Base-by-base conservation (phyloP, 192 early-diverging fungal species). In the Irineochytrium annulatum region DNA sequence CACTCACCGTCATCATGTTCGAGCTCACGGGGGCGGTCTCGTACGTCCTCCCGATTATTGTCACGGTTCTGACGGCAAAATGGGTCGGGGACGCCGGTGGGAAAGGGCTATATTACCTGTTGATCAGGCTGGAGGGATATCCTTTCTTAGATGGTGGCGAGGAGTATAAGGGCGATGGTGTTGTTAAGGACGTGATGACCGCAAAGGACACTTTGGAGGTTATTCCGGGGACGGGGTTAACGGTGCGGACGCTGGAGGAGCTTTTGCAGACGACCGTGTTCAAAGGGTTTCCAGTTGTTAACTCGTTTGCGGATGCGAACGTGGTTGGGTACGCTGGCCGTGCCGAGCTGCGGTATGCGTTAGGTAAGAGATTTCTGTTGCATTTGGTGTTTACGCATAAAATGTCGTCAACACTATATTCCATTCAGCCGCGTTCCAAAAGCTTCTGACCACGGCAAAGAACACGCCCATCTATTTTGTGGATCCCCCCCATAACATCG, bases 1-100 rank as follows among this genome's bases (percentile, higher is more conserved):
- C 72, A 2, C 57, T 78, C 31, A 92, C 93, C 0, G 95, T 99
- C 8, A 97, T 99, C 68, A 95, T 97, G 93, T 99, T 97, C 74
- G 97, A 99, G 67, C 74, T 99, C 56, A 99, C 97, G 0, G 94
- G 94, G 17, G 91, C 95, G 1, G 71, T 99, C 24, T 89, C 89
- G 14, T 99, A 95, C 67, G 69, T 80, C 43, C 75, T 95, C 4
- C 79, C 79, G 0, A 71, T 81, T 20, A 81, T 81, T 71, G 45
- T 71, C 17, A 71, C 76, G 2, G 68, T 81, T n/a, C 69, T 81
- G 69, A 65, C 68, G 2, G 66, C 76, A 34, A 89, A 89, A 63
- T 91, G 87, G 88, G 79, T 86, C 46, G 83, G 85, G 24, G 88
- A 91, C 72, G 74, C 87, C 41, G 78, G 75, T 45, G 69, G 71